Evolutionary conservation across 768 basidiomycete species (phyloP), one percentile per base, ranked within the genome.

Genomic region (Paxillus ammoniavirescens): DNA sequence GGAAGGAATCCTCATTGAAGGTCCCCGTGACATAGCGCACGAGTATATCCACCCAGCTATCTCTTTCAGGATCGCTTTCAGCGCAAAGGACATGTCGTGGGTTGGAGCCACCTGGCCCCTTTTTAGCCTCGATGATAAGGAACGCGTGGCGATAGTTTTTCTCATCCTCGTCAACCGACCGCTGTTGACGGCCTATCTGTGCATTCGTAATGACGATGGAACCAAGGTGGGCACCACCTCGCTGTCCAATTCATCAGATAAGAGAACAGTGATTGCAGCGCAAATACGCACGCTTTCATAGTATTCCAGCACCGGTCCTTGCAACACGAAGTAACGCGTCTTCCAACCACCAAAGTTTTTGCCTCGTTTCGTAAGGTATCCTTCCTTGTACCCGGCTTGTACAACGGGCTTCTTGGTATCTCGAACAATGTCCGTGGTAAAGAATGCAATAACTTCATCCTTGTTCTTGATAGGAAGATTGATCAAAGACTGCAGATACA

Each of bases 261-360:
- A 43, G 57, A 58, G 17, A 52, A 41, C 31, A 28, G 21, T 8
- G 17, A 40, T 58, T 45, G 46, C 18, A 42, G 46, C 46, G 47
- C 35, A 31, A 30, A 55, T n/a, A 83, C 93, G 75, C 72, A 98
- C 96, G 63, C 84, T 87, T 72, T 98, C 97, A 63, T 91, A 99
- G 71, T 98, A 99, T 65, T 96, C 92, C 47, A 98, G 77, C 2
- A 89, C 81, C 3, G 92, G 87, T 0, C 95, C 93, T 69, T 92
- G 88, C 23, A 98, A 77, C 8, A 98, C 93, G 63, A 98, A 98
- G 71, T 86, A 99, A 41, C 97, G 81, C 23, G 93, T 93, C 67
- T 96, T 95, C 96, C 93, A 95, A 2, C 96, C 94, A 42, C 97
- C 97, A 72, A 98, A 98, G 65, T 93, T 97, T 76, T 98, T 93